A percentile compares a stretch with the other conserved stretches of the same genome.
Conservation (phyloP, 2,329 filamentous ascomycete species). For the Aspergillus fumigatus region DNA sequence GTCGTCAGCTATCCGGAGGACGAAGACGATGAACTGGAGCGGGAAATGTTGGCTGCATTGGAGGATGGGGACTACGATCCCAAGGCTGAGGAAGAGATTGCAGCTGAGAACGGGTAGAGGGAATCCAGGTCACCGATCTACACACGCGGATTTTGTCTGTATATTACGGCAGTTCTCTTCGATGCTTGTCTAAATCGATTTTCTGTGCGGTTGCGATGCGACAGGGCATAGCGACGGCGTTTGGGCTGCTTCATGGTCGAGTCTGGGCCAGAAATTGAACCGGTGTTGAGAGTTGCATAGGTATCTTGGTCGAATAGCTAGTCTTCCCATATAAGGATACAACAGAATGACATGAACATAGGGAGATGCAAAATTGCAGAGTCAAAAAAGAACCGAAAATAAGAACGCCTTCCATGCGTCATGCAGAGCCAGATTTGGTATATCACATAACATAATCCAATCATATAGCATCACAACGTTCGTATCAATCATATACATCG, state of each 20-base stretch:
- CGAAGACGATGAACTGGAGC: slow-evolving; percentile 46
- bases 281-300: not conserved
- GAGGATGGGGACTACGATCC: slow-evolving; percentile 41
- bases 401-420: slow-evolving; percentile 1
- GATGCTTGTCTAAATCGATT: slow-evolving; percentile 10
- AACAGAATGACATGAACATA: not conserved
- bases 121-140: not conserved
- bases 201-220: slow-evolving; percentile 20
- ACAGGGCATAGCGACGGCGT: slow-evolving; percentile 30
- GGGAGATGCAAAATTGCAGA: not conserved
- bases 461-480: not conserved
- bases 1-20: slow-evolving; percentile 28
- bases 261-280: not conserved
- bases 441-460: not conserved
- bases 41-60: slow-evolving; percentile 58
- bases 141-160: not conserved
- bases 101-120: slow-evolving; percentile 28
- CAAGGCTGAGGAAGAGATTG: slow-evolving; percentile 31
- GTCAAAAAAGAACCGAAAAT: slow-evolving; percentile 6
- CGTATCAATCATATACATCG: slow-evolving; percentile 23
- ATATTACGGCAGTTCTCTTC: not conserved
- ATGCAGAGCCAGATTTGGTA: not conserved
- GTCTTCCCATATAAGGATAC: not conserved
- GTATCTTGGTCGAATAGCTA: not conserved
- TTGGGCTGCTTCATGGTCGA: slow-evolving; percentile 4